Conservation (phyloP, 116 monocot species). For the Posidonia oceanica region DNA sequence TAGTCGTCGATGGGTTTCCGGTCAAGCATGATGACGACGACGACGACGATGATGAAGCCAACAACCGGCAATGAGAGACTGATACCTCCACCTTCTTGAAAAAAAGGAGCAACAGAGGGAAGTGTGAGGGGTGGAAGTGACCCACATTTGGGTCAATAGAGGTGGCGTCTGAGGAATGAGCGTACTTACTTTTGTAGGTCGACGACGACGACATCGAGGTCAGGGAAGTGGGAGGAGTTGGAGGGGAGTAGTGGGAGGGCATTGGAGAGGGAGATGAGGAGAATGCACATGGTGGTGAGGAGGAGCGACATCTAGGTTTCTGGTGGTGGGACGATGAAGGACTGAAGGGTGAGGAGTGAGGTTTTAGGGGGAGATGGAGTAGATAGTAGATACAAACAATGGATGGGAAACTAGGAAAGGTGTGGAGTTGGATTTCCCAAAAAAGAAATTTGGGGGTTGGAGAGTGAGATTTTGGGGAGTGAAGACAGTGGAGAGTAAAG, state of each 20-base stretch:
- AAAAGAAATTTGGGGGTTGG: no score
- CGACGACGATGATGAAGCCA: no score
- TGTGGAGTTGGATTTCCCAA: no score
- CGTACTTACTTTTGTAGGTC: slow-evolving; percentile 5
- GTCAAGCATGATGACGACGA: slow-evolving; percentile 9
- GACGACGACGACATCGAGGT: slow-evolving; percentile 10
- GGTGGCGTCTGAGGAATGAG: not conserved
- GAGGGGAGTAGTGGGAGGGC: no score
- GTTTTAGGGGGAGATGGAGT: not conserved
- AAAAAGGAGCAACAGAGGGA: not conserved
- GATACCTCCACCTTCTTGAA: slow-evolving; percentile 1
- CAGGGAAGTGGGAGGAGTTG: slow-evolving; percentile 3
- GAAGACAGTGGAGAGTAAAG: no score
- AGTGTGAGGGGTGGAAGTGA: not conserved
- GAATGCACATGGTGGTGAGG: no score
- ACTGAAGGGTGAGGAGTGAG: not conserved
- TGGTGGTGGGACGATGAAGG: no score
- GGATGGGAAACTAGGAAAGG: no score
- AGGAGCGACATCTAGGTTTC: no score
- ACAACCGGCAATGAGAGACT: not conserved
- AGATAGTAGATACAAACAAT: no score
- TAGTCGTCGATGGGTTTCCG: slow-evolving; percentile 31
- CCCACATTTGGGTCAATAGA: not conserved
- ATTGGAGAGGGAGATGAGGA: no score
- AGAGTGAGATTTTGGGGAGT: no score